These are phyloP conservation scores for Pythium guiyangense DNA, from an alignment of 352 stramenopile species.

Conservation along the genomic window DNA sequence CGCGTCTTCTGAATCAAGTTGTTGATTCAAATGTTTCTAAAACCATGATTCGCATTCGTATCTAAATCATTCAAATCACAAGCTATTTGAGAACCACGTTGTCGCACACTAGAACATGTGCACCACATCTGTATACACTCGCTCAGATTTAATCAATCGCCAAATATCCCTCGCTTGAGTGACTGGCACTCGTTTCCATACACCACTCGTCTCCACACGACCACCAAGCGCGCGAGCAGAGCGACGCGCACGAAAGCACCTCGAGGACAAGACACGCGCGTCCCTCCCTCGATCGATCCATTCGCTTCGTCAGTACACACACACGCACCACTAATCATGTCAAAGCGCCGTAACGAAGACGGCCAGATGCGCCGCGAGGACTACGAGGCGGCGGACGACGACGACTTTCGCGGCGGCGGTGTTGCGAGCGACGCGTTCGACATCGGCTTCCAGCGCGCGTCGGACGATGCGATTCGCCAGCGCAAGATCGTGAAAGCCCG, in stretches of 20 bases:
- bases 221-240: neutral
- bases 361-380: constrained; percentile 84
- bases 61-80: no score
- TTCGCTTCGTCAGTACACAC: no score
- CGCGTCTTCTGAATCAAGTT: no score
- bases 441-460: constrained; percentile 68
- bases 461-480: constrained; percentile 57
- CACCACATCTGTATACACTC: no score
- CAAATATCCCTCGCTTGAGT: no score
- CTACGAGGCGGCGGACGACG: constrained; percentile 57
- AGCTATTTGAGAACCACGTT: no score
- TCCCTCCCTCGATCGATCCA: constrained; percentile 1
- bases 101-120: no score
- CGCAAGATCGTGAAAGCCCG: constrained; percentile 81
- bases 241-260: no score
- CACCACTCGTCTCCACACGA: neutral
- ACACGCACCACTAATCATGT: constrained; percentile 28
- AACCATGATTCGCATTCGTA: no score
- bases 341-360: constrained; percentile 84
- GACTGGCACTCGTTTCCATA: no score
- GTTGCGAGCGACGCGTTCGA: constrained; percentile 39
- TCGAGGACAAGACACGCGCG: neutral
- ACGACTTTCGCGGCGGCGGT: constrained; percentile 16
- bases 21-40: no score
- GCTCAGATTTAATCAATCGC: no score